A percentile compares a stretch with the other conserved stretches of the same genome.
These are phyloP conservation scores for Pulicaria dysenterica DNA, from an alignment of 129 eudicot genomes.

Conservation along the genomic window DNA sequence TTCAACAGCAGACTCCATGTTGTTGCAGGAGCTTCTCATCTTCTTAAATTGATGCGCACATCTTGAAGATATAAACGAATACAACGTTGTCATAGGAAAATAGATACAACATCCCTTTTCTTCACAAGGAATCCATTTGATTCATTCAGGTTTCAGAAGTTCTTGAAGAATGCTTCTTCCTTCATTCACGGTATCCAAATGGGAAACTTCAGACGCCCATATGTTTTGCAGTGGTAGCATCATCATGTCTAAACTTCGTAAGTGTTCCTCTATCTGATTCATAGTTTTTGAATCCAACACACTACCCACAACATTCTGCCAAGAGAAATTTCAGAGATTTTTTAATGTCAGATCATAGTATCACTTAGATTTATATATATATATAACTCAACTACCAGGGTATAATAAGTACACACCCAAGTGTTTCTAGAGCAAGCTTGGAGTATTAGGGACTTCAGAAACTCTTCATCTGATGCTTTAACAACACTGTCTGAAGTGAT, in stretches of 20 bases:
- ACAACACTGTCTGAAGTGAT: constrained; percentile 39
- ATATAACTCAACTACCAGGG: neutral
- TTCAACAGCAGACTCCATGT: constrained; percentile 85
- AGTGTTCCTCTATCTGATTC: constrained; percentile 39
- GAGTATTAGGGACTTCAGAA: constrained; percentile 52
- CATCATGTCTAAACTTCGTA: constrained; percentile 49
- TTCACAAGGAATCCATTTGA: neutral
- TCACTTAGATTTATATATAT: neutral
- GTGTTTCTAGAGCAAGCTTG: constrained; percentile 51
- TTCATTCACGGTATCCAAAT: constrained; percentile 47
- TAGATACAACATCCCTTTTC: too few relatives aligned
- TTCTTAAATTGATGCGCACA: constrained; percentile 61
- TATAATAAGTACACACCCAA: constrained; percentile 59
- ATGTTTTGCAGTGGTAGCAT: constrained; percentile 55
- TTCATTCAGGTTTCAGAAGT: constrained; percentile 25
- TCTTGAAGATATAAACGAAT: constrained; percentile 27
- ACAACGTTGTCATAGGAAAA: neutral
- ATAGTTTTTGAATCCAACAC: constrained; percentile 47
- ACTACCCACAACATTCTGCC: constrained; percentile 57
- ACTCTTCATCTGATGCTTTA: constrained; percentile 54
- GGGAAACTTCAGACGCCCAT: constrained; percentile 68
- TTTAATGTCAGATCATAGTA: neutral
- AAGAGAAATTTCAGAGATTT: neutral
- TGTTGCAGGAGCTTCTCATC: constrained; percentile 93
- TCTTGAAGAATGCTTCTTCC: constrained; percentile 59